Evolutionary conservation across 306 rosid species (phyloP).

Genomic region (Sicyos edulis): DNA sequence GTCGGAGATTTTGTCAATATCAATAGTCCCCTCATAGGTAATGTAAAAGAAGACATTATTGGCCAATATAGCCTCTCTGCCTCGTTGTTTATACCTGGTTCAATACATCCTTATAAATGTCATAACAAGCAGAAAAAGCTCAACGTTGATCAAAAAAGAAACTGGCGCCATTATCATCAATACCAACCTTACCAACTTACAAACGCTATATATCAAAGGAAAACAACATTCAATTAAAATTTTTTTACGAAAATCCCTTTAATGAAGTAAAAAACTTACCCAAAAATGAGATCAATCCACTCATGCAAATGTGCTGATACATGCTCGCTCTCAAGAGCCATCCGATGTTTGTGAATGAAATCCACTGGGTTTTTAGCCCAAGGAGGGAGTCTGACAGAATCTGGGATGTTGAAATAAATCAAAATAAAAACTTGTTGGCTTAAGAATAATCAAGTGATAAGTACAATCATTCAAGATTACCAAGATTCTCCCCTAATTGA

Average conservation of each 20-base stretch:
- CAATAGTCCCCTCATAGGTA: constrained; percentile 90
- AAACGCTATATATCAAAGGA: constrained; percentile 21
- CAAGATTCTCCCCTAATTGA: constrained; percentile 79
- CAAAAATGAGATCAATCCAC: constrained; percentile 97
- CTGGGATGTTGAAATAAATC: constrained; percentile 36
- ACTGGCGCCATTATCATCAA: constrained; percentile 8
- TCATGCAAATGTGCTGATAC: constrained; percentile 92
- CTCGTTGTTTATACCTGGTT: constrained; percentile 88
- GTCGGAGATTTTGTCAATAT: constrained; percentile 87
- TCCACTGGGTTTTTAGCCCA: constrained; percentile 93
- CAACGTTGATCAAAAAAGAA: constrained; percentile 25
- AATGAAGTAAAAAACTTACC: constrained; percentile 40
- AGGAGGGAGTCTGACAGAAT: constrained; percentile 75
- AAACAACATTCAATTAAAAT: constrained; percentile 13
- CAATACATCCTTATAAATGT: constrained; percentile 27
- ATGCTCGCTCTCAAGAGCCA: constrained; percentile 95
- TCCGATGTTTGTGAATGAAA: constrained; percentile 89
- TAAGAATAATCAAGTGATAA: not conserved
- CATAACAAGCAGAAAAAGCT: constrained; percentile 18
- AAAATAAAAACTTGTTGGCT: constrained; percentile 23
- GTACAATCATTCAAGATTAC: constrained; percentile 43
- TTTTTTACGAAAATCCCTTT: not conserved
- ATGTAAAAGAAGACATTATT: constrained; percentile 90
- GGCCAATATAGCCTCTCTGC: constrained; percentile 80
- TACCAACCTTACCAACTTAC: constrained; percentile 25